Evolutionary conservation across 2,329 filamentous ascomycete genomes (phyloP).

Genomic region (Ophiocordyceps sinensis): DNA sequence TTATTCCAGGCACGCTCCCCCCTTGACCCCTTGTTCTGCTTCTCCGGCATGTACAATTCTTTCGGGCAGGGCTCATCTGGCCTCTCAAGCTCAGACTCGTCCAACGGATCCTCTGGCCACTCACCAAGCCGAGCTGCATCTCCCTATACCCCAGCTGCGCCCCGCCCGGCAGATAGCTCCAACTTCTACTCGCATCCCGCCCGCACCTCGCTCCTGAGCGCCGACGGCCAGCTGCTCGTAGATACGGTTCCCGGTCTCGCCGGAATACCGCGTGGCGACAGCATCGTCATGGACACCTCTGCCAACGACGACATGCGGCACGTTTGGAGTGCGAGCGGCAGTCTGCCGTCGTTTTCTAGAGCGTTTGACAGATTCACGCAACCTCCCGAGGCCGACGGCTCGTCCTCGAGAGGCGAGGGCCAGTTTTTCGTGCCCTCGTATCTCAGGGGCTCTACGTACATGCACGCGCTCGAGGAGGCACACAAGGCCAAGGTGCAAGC

Average conservation of each 20-base stretch:
- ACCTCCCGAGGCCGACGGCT: slow-evolving; percentile 13
- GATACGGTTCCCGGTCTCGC: slow-evolving; percentile 3
- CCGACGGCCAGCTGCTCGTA: slow-evolving; percentile 20
- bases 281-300: slow-evolving; percentile 18
- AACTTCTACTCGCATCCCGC: slow-evolving; percentile 23
- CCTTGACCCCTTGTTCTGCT: not conserved
- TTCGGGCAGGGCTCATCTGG: slow-evolving; percentile 12
- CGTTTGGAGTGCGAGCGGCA: slow-evolving; percentile 10
- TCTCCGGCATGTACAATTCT: slow-evolving; percentile 7
- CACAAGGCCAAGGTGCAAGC: slow-evolving; percentile 45
- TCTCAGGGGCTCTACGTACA: slow-evolving; percentile 62
- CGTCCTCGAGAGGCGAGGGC: slow-evolving; percentile 14
- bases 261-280: slow-evolving; percentile 1
- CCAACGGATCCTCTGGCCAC: slow-evolving; percentile 5
- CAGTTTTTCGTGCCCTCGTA: slow-evolving; percentile 76
- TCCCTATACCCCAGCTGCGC: slow-evolving; percentile 21
- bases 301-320: slow-evolving; percentile 13
- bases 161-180: slow-evolving; percentile 21
- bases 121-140: slow-evolving; percentile 4
- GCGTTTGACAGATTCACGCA: slow-evolving; percentile 36
- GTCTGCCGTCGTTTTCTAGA: slow-evolving; percentile 33
- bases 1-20: slow-evolving; percentile 6
- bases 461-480: slow-evolving; percentile 58
- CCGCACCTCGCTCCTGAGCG: slow-evolving; percentile 32
- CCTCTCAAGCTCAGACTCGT: slow-evolving; percentile 10